Evolutionary conservation across 2,329 filamentous ascomycete genomes (phyloP).

Genomic region (Helminthosporium solani): DNA sequence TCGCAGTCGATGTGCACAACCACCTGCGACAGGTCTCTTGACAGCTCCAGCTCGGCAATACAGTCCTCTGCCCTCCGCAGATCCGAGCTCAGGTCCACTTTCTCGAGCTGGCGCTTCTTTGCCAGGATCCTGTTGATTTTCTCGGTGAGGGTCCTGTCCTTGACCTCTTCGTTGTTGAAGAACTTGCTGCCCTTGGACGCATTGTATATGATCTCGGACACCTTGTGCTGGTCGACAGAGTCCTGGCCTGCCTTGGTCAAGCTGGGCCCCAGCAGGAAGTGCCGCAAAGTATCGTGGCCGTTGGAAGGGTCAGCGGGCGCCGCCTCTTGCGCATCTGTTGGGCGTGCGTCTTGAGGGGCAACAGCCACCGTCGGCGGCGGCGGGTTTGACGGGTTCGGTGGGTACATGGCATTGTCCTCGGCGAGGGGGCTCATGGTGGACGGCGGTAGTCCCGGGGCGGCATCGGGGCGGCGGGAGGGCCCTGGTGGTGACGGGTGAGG

Average conservation of each 20-base stretch:
- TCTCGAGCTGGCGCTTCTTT: slow-evolving; percentile 74
- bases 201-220: slow-evolving; percentile 96
- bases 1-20: slow-evolving; percentile 96
- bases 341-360: too few species aligned
- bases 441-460: not conserved
- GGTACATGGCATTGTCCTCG: not conserved
- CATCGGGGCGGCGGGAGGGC: slow-evolving; percentile 1
- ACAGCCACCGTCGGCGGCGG: too few species aligned
- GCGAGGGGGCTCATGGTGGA: slow-evolving; percentile 2
- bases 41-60: slow-evolving; percentile 74
- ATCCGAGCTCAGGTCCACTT: slow-evolving; percentile 71
- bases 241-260: slow-evolving; percentile 93
- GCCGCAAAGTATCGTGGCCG: slow-evolving; percentile 73
- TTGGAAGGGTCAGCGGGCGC: slow-evolving; percentile 9
- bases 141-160: slow-evolving; percentile 77
- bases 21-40: slow-evolving; percentile 77
- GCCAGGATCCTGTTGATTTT: slow-evolving; percentile 80
- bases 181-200: slow-evolving; percentile 95
- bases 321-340: not conserved
- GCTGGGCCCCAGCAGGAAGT: slow-evolving; percentile 85
- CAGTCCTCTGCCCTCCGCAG: slow-evolving; percentile 76
- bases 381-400: not conserved
- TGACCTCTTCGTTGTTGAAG: slow-evolving; percentile 85
- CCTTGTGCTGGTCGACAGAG: slow-evolving; percentile 87
- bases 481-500: not conserved